phyloP scores from a whole-genome alignment of 768 basidiomycete species.

The Boletus bicolor region DNA sequence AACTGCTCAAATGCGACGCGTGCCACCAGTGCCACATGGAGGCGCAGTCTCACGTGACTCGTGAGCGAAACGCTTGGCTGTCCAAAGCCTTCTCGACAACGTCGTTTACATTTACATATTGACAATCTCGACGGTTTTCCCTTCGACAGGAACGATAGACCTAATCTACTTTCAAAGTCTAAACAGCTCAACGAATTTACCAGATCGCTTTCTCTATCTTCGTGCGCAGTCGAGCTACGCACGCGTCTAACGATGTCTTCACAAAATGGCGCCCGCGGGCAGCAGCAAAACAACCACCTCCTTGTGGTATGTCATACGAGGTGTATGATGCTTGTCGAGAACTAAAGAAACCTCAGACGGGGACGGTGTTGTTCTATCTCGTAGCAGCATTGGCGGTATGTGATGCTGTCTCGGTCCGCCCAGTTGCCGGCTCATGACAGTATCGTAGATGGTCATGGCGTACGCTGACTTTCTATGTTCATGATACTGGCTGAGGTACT shows the following conservation, averaged over 20 bases:
- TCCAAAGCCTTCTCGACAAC: not conserved
- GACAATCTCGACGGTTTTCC: not conserved
- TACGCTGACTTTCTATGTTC: conserved; percentile 36
- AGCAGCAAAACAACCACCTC: conserved; percentile 32
- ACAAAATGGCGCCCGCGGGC: conserved; percentile 26
- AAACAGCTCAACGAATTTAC: not conserved
- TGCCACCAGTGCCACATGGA: not conserved
- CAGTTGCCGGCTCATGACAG: not conserved
- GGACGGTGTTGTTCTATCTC: conserved; percentile 81
- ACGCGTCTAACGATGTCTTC: conserved; percentile 19
- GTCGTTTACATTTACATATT: too few relatives aligned
- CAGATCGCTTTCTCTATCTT: not conserved
- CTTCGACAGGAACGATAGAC: not conserved
- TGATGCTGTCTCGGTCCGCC: conserved; percentile 16
- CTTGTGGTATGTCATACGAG: conserved; percentile 29
- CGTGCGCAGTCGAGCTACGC: not conserved
- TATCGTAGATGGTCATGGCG: conserved; percentile 84
- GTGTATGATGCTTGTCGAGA: not conserved
- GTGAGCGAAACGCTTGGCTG: not conserved
- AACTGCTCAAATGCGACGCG: conserved; percentile 11
- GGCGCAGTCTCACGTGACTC: conserved; percentile 17
- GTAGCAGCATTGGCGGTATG: conserved; percentile 84
- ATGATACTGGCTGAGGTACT: conserved; percentile 9
- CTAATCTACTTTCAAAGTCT: not conserved
- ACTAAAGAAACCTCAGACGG: conserved; percentile 43